Conservation (phyloP, 768 basidiomycete genomes). For the Symmetrospora coprosmae region DNA sequence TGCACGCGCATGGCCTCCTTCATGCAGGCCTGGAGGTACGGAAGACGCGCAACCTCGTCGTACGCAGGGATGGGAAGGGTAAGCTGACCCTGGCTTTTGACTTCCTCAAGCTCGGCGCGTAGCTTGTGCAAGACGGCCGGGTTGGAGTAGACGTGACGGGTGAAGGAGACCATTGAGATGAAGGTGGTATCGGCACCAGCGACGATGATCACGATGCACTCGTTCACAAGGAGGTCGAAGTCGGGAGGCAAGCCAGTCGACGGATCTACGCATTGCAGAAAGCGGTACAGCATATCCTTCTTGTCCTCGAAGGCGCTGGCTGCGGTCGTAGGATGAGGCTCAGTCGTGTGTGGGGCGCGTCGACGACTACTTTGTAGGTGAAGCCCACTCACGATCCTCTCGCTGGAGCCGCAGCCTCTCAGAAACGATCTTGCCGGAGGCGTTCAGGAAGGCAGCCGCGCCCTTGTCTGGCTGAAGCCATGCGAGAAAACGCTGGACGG, state of each 20-base stretch:
- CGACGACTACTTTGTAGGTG: background rate
- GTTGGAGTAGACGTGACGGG: background rate
- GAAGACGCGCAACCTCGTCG: background rate
- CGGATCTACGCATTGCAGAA: background rate
- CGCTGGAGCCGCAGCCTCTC: background rate
- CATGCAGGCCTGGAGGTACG: conserved; percentile 22
- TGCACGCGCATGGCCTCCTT: conserved; percentile 29
- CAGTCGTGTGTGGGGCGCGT: too few relatives aligned
- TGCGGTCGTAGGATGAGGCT: background rate
- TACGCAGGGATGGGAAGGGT: background rate
- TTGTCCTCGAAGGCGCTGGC: background rate
- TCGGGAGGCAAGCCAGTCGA: background rate
- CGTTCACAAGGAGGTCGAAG: conserved; percentile 2
- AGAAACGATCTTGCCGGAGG: background rate
- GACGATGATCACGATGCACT: background rate
- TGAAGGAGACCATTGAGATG: background rate
- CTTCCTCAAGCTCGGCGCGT: background rate
- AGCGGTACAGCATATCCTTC: background rate
- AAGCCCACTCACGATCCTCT: background rate
- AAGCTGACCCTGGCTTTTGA: background rate
- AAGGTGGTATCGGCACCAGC: background rate
- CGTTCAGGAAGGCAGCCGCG: background rate
- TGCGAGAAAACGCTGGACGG: background rate
- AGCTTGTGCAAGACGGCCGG: background rate
- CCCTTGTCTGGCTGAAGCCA: background rate